A percentile compares a stretch with the other conserved stretches of the same genome.
Conservation (phyloP, 768 basidiomycete species). For the Mrakia gelida region DNA sequence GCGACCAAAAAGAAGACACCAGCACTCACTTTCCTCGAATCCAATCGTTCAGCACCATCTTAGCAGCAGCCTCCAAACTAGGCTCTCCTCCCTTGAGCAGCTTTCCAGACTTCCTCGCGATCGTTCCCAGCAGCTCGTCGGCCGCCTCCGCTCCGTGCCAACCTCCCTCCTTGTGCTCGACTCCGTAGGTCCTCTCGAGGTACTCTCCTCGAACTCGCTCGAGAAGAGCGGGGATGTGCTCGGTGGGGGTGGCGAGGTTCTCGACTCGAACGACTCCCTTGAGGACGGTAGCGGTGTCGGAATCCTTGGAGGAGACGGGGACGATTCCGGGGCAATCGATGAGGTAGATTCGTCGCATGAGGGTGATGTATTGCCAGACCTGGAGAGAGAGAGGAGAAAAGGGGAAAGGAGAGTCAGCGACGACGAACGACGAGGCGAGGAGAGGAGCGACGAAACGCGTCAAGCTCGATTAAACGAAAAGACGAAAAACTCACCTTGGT, state of each 20-base stretch:
- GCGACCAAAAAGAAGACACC: neutral
- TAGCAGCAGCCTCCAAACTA: slow-evolving; percentile 83
- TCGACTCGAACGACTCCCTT: slow-evolving; percentile 97
- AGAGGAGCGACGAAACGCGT: neutral
- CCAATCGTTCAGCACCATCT: slow-evolving; percentile 90
- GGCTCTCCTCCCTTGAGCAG: slow-evolving; percentile 92
- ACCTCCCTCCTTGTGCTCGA: slow-evolving; percentile 43
- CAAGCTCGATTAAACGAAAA: neutral
- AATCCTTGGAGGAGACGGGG: slow-evolving; percentile 84
- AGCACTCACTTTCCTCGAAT: slow-evolving; percentile 66
- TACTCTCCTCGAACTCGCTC: slow-evolving; percentile 88
- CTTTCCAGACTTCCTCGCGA: slow-evolving; percentile 87
- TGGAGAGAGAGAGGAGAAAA: slow-evolving; percentile 26
- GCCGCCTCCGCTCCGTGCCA: slow-evolving; percentile 54
- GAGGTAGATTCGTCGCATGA: slow-evolving; percentile 92
- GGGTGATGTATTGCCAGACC: slow-evolving; percentile 99
- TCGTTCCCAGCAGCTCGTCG: slow-evolving; percentile 71
- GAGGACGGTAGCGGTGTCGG: slow-evolving; percentile 83
- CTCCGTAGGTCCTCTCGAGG: slow-evolving; percentile 58
- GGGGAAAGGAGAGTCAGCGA: neutral
- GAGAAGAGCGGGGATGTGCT: slow-evolving; percentile 84
- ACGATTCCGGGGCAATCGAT: slow-evolving; percentile 99
- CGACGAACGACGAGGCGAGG: neutral
- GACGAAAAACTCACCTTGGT: slow-evolving; percentile 60
- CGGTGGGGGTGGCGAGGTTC: slow-evolving; percentile 83